phyloP scores from a whole-genome alignment of 768 basidiomycete species.

The Candolleomyces efflorescens region DNA sequence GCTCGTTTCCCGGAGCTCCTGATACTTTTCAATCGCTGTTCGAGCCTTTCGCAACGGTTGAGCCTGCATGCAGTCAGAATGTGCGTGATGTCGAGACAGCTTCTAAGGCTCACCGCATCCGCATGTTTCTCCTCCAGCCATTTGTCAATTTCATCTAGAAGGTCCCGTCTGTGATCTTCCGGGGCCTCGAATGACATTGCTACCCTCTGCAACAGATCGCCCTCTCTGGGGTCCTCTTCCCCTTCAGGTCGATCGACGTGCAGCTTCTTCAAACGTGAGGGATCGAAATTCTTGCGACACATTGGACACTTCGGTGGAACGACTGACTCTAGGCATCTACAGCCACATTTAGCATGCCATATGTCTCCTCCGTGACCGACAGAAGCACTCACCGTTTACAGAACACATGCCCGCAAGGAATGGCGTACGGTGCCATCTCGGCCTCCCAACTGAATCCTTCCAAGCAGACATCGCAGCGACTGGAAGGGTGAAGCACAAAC shows the following conservation, averaged over 20 bases:
- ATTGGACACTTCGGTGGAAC: constrained; percentile 56
- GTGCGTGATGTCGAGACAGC: not conserved
- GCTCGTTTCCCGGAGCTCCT: constrained; percentile 29
- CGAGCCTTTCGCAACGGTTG: constrained; percentile 12
- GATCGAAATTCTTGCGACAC: constrained; percentile 57
- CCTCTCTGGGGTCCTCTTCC: constrained; percentile 29
- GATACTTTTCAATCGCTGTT: constrained; percentile 34
- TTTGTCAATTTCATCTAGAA: constrained; percentile 43
- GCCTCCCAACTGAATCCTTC: constrained; percentile 55
- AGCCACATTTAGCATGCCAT: not conserved
- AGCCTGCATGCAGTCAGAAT: not conserved
- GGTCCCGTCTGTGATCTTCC: constrained; percentile 27
- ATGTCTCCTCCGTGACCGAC: not conserved
- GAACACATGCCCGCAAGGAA: constrained; percentile 77
- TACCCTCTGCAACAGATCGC: constrained; percentile 33
- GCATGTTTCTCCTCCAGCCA: constrained; percentile 45
- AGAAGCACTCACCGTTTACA: constrained; percentile 52
- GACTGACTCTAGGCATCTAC: constrained; percentile 52
- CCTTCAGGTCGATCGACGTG: constrained; percentile 52
- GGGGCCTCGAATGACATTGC: constrained; percentile 37
- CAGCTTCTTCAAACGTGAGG: constrained; percentile 60
- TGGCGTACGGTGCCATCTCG: constrained; percentile 57
- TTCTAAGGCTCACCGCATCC: constrained; percentile 29
- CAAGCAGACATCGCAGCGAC: constrained; percentile 74
- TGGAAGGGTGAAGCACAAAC: constrained; percentile 65